These are phyloP conservation scores for Candida bentonensis DNA, from an alignment of 805 yeast species.

Conservation along the genomic window DNA sequence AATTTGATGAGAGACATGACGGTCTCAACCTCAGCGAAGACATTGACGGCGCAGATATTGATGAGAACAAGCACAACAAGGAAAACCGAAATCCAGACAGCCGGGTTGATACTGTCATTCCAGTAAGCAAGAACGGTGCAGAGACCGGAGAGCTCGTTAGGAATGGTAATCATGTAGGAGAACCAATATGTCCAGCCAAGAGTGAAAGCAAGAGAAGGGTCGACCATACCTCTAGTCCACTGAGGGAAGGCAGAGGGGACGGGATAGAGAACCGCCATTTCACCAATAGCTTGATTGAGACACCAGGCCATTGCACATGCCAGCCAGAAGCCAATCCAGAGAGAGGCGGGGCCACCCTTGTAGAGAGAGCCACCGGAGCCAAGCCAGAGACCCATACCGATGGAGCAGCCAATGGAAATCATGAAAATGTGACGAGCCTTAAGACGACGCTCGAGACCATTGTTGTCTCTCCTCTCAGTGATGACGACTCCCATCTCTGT, in stretches of 20 bases:
- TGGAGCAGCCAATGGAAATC: conserved; percentile 71
- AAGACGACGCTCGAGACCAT: conserved; percentile 20
- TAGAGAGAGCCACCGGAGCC: conserved; percentile 58
- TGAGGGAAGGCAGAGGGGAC: conserved; percentile 52
- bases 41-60: conserved; percentile 32
- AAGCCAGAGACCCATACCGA: conserved; percentile 64
- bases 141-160: conserved; percentile 50
- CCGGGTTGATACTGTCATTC: conserved; percentile 31
- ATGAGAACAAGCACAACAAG: conserved; percentile 29
- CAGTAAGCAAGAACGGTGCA: conserved; percentile 38
- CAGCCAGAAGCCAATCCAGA: conserved; percentile 44
- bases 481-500: not conserved
- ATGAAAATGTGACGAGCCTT: conserved; percentile 48
- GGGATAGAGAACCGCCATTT: conserved; percentile 52
- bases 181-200: conserved; percentile 48
- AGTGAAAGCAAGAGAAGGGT: conserved; percentile 51
- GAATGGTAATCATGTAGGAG: conserved; percentile 38
- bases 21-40: conserved; percentile 33
- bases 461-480: not conserved
- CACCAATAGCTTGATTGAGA: conserved; percentile 54
- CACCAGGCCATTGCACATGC: conserved; percentile 57
- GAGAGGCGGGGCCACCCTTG: conserved; percentile 44
- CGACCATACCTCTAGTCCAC: conserved; percentile 48
- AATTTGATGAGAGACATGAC: conserved; percentile 55
- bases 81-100: conserved; percentile 38